Conservation (phyloP, 1,139 yeast species). For the Scheffersomyces titani region DNA sequence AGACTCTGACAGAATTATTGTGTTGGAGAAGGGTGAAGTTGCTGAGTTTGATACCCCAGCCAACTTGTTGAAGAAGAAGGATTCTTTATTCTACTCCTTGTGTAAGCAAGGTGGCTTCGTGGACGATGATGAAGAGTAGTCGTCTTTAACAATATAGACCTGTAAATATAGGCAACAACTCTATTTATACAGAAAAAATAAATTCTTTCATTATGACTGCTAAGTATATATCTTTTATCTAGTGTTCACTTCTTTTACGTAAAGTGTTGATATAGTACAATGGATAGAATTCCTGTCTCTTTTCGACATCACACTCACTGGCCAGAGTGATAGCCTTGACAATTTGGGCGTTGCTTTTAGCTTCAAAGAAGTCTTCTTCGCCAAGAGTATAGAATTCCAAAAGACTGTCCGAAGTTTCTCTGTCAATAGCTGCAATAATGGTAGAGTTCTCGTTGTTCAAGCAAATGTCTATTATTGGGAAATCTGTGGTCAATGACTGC, state of each 20-base stretch:
- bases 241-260: constrained; percentile 83
- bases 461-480: constrained; percentile 30
- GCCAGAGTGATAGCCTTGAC: constrained; percentile 18
- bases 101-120: constrained; percentile 68
- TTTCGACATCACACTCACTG: constrained; percentile 34
- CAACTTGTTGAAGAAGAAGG: constrained; percentile 61
- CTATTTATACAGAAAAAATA: neutral
- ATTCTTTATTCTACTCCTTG: constrained; percentile 75
- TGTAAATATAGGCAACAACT: too few relatives aligned
- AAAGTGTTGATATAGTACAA: constrained; percentile 63
- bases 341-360: neutral
- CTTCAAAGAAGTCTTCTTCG: constrained; percentile 7
- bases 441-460: constrained; percentile 15
- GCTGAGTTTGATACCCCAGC: constrained; percentile 86
- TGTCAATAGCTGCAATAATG: constrained; percentile 51
- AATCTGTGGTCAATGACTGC: constrained; percentile 26
- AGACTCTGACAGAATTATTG: constrained; percentile 88
- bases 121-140: constrained; percentile 19
- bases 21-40: constrained; percentile 80
- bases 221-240: constrained; percentile 1
- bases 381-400: constrained; percentile 25
- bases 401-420: constrained; percentile 31
- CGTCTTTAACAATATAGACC: neutral
- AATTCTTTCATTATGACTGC: neutral
- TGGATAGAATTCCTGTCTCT: constrained; percentile 55